These are phyloP conservation scores for Fistulifera pelliculosa DNA, from an alignment of 108 stramenopile species.

Conservation along the genomic window DNA sequence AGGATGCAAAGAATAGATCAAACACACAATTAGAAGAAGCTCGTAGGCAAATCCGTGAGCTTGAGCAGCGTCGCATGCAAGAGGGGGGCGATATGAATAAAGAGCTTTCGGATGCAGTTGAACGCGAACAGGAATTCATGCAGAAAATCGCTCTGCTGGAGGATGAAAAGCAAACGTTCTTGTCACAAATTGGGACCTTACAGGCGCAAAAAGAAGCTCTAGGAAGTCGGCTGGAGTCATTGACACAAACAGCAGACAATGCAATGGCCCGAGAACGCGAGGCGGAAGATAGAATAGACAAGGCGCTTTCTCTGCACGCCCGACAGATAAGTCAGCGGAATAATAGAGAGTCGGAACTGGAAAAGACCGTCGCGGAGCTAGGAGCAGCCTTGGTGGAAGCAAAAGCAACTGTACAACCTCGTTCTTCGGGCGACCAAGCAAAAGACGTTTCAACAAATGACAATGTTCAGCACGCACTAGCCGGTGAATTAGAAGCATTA, in stretches of 20 bases:
- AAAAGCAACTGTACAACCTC: conserved; percentile 19
- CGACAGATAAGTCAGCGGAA: conserved; percentile 67
- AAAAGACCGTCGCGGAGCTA: conserved; percentile 69
- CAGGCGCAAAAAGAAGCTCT: conserved; percentile 50
- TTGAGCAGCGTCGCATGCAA: conserved; percentile 45
- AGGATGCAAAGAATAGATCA: conserved; percentile 32
- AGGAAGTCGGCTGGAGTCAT: conserved; percentile 58
- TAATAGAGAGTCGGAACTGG: conserved; percentile 66
- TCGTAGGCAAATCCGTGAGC: conserved; percentile 16
- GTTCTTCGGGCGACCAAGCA: conserved; percentile 13
- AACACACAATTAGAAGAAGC: conserved; percentile 29
- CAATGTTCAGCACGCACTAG: conserved; percentile 12
- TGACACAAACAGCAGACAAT: conserved; percentile 49
- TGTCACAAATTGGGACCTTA: conserved; percentile 48
- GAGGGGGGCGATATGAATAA: conserved; percentile 72
- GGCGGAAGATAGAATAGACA: conserved; percentile 70
- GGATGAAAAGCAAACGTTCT: conserved; percentile 58
- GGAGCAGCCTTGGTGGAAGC: conserved; percentile 61
- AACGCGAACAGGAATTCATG: conserved; percentile 43
- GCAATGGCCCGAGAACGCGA: conserved; percentile 64
- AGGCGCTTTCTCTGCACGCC: conserved; percentile 59
- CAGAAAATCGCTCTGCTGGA: conserved; percentile 30
- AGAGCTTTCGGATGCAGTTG: conserved; percentile 49
- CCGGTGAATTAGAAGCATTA: conserved; percentile 49
- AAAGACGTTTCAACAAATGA: background rate